These are phyloP conservation scores for Fusarium pseudograminearum DNA, from an alignment of 2,329 filamentous ascomycete genomes.

Conservation along the genomic window DNA sequence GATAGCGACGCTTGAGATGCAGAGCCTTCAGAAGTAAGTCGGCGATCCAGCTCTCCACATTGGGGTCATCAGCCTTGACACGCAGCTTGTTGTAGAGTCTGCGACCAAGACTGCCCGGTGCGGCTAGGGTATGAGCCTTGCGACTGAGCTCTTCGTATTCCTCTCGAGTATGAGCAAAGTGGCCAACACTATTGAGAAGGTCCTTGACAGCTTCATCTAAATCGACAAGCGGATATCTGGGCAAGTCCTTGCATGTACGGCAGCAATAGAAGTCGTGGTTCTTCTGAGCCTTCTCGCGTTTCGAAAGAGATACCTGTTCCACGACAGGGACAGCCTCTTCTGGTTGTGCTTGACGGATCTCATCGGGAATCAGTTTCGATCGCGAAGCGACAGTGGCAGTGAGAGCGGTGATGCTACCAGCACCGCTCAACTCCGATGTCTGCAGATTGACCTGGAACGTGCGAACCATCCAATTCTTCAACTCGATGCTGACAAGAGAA, in stretches of 20 bases:
- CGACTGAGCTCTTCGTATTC: slow-evolving; percentile 9
- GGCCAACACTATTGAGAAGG: slow-evolving; percentile 6
- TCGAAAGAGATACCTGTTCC: background rate
- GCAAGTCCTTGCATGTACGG: background rate
- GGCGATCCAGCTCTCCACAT: slow-evolving; percentile 14
- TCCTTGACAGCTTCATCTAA: slow-evolving; percentile 3
- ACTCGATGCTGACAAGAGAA: slow-evolving; percentile 13
- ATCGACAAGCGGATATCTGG: slow-evolving; percentile 14
- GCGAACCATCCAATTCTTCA: slow-evolving; percentile 22
- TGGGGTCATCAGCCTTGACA: slow-evolving; percentile 3
- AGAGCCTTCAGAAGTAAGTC: slow-evolving; percentile 9
- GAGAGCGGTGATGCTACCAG: slow-evolving; percentile 9
- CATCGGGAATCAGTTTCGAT: slow-evolving; percentile 1
- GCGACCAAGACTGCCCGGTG: background rate
- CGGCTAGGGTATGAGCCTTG: background rate
- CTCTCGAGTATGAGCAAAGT: slow-evolving; percentile 13
- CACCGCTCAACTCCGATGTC: slow-evolving; percentile 11
- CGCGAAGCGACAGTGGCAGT: slow-evolving; percentile 1
- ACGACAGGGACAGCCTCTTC: background rate
- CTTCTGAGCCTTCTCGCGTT: background rate
- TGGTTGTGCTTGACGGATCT: background rate
- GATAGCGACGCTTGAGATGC: slow-evolving; percentile 13
- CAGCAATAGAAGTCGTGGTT: slow-evolving; percentile 13
- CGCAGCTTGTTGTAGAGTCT: slow-evolving; percentile 12
- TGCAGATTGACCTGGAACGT: slow-evolving; percentile 19